These are phyloP conservation scores for Penicillium sp. DNA, from an alignment of 2,329 filamentous ascomycete species.

Conservation along the genomic window DNA sequence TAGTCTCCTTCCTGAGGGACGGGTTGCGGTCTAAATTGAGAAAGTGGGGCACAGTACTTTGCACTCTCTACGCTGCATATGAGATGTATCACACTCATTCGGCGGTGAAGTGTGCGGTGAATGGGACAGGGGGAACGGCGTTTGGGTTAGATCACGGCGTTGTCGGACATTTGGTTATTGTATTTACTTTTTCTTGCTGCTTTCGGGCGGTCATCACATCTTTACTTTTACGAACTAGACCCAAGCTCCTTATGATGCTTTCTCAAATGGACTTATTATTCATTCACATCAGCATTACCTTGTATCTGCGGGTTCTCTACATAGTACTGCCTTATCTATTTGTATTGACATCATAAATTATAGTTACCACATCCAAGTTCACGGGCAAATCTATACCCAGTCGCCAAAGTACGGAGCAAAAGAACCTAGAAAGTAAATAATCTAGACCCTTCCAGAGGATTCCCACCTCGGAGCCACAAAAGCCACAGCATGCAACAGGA, in stretches of 20 bases:
- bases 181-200: not conserved
- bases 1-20: conserved; percentile 15
- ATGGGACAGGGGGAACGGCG: not conserved
- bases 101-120: not conserved
- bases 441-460: not conserved
- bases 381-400: not conserved
- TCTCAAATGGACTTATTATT: not conserved
- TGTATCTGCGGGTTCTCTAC: not conserved
- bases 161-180: not conserved
- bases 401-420: not conserved
- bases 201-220: not conserved
- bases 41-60: not conserved
- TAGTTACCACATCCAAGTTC: not conserved
- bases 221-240: not conserved
- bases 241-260: not conserved
- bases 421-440: not conserved
- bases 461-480: not conserved
- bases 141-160: not conserved
- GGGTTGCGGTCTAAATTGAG: conserved; percentile 16
- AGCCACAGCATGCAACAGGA: not conserved
- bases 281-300: not conserved
- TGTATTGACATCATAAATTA: not conserved
- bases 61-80: not conserved
- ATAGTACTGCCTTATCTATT: not conserved
- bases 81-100: not conserved